Percentiles rank a stretch among this genome's conserved stretches.
Evolutionary conservation across 495 filamentous ascomycete species (phyloP).

Genomic region (Hyphodiscus hymeniophilus): DNA sequence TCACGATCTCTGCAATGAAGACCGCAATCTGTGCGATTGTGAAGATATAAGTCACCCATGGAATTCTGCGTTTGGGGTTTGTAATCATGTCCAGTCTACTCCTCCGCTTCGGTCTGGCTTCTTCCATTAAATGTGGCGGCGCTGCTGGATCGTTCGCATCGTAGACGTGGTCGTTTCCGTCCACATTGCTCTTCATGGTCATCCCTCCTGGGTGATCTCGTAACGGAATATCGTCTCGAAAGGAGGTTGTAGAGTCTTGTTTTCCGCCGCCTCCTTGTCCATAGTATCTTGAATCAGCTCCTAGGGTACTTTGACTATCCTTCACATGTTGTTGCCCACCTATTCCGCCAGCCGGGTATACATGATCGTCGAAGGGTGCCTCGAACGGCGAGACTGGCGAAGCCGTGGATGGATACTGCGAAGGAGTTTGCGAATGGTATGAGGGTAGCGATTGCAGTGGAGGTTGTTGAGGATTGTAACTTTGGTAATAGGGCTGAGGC

Average conservation of each 20-base stretch:
- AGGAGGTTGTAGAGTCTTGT: conserved; percentile 35
- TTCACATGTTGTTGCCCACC: conserved; percentile 13
- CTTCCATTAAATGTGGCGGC: conserved; percentile 7
- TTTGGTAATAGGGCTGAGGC: conserved; percentile 24
- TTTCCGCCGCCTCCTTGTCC: conserved; percentile 34
- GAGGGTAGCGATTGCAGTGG: conserved; percentile 20
- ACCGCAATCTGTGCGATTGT: conserved; percentile 71
- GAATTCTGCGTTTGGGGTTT: conserved; percentile 46
- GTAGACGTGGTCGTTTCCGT: conserved; percentile 42
- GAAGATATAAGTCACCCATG: conserved; percentile 77
- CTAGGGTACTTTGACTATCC: conserved; percentile 36
- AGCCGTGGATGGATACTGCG: neutral
- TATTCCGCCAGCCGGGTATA: conserved; percentile 42
- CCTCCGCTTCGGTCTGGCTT: conserved; percentile 19
- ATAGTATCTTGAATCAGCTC: conserved; percentile 49
- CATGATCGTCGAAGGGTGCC: conserved; percentile 52
- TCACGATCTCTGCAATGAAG: conserved; percentile 85
- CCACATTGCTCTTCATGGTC: conserved; percentile 22
- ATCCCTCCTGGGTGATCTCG: conserved; percentile 31
- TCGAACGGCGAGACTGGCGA: conserved; percentile 40
- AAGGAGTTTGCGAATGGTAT: conserved; percentile 21
- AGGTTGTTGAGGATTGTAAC: conserved; percentile 22
- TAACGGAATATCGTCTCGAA: conserved; percentile 60
- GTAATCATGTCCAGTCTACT: conserved; percentile 34
- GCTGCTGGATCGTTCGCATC: conserved; percentile 26